Percentiles rank a stretch among this genome's conserved stretches.
Conservation (phyloP, 352 stramenopile species). For the Thalassiosira oceanica region DNA sequence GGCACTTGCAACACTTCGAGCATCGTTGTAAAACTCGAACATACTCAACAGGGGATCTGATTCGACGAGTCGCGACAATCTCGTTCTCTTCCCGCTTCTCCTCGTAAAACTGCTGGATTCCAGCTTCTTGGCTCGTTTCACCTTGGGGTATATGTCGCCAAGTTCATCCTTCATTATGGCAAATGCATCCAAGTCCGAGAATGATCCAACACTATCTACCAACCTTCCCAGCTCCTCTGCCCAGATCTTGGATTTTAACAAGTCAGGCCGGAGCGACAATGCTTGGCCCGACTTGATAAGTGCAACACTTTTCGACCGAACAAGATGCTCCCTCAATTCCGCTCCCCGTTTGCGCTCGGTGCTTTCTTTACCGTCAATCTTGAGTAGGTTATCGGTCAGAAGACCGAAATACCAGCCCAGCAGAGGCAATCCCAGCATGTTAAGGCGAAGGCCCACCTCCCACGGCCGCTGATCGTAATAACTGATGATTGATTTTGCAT, state of each 20-base stretch:
- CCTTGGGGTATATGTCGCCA: slow-evolving; percentile 50
- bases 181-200: slow-evolving; percentile 81
- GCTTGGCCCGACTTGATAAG: slow-evolving; percentile 82
- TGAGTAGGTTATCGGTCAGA: slow-evolving; percentile 59
- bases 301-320: slow-evolving; percentile 65
- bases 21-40: slow-evolving; percentile 79
- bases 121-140: slow-evolving; percentile 40
- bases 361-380: slow-evolving; percentile 44
- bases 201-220: slow-evolving; percentile 83
- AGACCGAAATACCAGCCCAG: slow-evolving; percentile 72
- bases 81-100: slow-evolving; percentile 23
- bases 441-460: slow-evolving; percentile 70
- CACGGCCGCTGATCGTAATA: slow-evolving; percentile 71
- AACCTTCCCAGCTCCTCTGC: slow-evolving; percentile 83
- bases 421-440: slow-evolving; percentile 69
- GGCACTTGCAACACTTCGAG: slow-evolving; percentile 57
- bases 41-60: slow-evolving; percentile 67
- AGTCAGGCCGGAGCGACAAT: slow-evolving; percentile 80
- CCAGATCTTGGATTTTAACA: slow-evolving; percentile 82
- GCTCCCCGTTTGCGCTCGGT: slow-evolving; percentile 66
- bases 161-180: slow-evolving; percentile 82
- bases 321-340: slow-evolving; percentile 63
- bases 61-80: slow-evolving; percentile 56
- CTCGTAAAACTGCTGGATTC: slow-evolving; percentile 28
- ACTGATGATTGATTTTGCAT: slow-evolving; percentile 62